These are phyloP conservation scores for Spathaspora hagerdaliae DNA, from an alignment of 805 yeast genomes.

Conservation along the genomic window DNA sequence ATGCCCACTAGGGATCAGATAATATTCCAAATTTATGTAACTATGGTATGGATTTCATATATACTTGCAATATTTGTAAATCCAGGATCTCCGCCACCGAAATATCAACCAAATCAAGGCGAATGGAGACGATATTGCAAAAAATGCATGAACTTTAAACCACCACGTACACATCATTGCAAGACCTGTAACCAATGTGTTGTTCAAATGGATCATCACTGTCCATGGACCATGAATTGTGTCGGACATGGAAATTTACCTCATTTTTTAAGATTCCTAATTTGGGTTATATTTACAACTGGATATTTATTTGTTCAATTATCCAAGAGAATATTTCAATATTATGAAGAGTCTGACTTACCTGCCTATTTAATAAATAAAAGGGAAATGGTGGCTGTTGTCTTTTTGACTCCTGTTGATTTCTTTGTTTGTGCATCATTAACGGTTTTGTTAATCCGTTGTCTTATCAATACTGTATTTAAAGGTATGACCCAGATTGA, in stretches of 20 bases:
- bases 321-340: constrained; percentile 31
- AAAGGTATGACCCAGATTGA: constrained; percentile 87
- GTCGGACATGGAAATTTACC: constrained; percentile 78
- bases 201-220: constrained; percentile 89
- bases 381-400: constrained; percentile 50
- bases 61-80: constrained; percentile 56
- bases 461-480: constrained; percentile 48
- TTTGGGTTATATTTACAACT: constrained; percentile 58
- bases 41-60: constrained; percentile 74
- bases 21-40: constrained; percentile 43
- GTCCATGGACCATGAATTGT: constrained; percentile 91
- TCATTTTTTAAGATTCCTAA: constrained; percentile 72
- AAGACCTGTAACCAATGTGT: constrained; percentile 72
- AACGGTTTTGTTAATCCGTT: constrained; percentile 55
- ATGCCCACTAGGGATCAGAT: constrained; percentile 37
- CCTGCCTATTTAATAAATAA: constrained; percentile 56
- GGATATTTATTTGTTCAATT: constrained; percentile 44
- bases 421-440: constrained; percentile 61
- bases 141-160: constrained; percentile 71
- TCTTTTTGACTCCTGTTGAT: constrained; percentile 52
- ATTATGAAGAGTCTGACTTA: constrained; percentile 46
- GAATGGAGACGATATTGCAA: constrained; percentile 69
- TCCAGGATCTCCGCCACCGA: constrained; percentile 67
- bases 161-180: constrained; percentile 85
- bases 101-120: constrained; percentile 38